Evolutionary conservation across 2,329 filamentous ascomycete genomes (phyloP).

Genomic region (Hypocreales sp.): DNA sequence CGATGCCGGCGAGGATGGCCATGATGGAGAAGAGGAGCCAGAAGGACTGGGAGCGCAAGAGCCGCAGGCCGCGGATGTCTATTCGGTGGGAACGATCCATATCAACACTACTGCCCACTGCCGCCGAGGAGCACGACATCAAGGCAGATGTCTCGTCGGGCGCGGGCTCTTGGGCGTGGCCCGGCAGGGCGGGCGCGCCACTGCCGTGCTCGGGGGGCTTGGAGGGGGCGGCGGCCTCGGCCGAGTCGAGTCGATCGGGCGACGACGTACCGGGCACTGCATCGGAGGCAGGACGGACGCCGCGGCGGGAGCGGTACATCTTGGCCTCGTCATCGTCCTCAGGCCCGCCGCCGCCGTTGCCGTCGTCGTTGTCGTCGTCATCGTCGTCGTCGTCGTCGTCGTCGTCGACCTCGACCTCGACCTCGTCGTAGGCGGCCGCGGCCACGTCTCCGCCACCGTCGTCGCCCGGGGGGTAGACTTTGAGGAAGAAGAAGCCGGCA

Average conservation of each 20-base stretch:
- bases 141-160: conserved; percentile 67
- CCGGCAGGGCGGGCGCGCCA: not conserved
- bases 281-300: conserved; percentile 19
- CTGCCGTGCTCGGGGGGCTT: not conserved
- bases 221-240: not conserved
- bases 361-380: no score
- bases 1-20: conserved; percentile 81
- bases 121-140: conserved; percentile 48
- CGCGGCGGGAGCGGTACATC: not conserved
- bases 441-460: no score
- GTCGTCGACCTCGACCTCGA: not conserved
- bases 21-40: conserved; percentile 85
- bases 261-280: conserved; percentile 52
- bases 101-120: conserved; percentile 45
- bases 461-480: conserved; percentile 53
- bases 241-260: conserved; percentile 2
- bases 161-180: conserved; percentile 10
- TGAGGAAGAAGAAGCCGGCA: conserved; percentile 70
- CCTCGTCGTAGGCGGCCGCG: conserved; percentile 13
- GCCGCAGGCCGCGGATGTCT: conserved; percentile 77
- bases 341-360: no score
- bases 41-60: conserved; percentile 63
- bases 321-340: no score
- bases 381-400: no score
- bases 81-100: conserved; percentile 60